These are phyloP conservation scores for Pistacia integerrima DNA, from an alignment of 345 rosid species.

Conservation along the genomic window DNA sequence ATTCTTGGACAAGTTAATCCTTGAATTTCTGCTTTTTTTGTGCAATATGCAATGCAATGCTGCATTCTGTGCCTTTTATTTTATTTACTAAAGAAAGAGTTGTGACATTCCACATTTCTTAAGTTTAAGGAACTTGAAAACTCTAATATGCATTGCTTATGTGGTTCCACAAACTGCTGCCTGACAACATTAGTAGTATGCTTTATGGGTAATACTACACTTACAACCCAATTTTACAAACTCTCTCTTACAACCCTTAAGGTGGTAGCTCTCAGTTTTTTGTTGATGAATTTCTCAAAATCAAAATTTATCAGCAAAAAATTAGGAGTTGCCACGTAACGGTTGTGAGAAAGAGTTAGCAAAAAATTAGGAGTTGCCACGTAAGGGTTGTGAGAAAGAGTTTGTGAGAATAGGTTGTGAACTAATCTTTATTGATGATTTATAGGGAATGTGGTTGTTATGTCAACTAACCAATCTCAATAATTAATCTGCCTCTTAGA, in stretches of 20 bases:
- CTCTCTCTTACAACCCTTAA: too few relatives aligned
- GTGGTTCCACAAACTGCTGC: conserved; percentile 2
- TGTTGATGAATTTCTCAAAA: too few relatives aligned
- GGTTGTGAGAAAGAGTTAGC: too few relatives aligned
- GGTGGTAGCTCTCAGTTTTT: too few relatives aligned
- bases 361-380: too few relatives aligned
- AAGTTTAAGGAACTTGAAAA: not conserved
- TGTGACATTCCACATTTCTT: not conserved
- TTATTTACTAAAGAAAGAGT: not conserved
- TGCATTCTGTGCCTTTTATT: not conserved
- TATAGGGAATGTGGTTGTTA: not conserved
- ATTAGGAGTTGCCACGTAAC: too few relatives aligned
- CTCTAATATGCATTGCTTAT: conserved; percentile 14
- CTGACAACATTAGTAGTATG: not conserved
- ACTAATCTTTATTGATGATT: too few relatives aligned
- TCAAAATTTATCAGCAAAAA: too few relatives aligned
- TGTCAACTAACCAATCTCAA: not conserved
- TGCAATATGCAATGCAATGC: conserved; percentile 1
- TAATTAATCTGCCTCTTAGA: too few relatives aligned
- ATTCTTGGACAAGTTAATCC: not conserved
- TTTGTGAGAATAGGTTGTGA: too few relatives aligned
- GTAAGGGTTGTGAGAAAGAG: too few relatives aligned
- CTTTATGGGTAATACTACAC: not conserved
- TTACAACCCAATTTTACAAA: too few relatives aligned
- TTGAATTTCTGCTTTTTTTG: not conserved